Evolutionary conservation across 345 rosid species (phyloP).

Genomic region (Aquilaria malaccensis): DNA sequence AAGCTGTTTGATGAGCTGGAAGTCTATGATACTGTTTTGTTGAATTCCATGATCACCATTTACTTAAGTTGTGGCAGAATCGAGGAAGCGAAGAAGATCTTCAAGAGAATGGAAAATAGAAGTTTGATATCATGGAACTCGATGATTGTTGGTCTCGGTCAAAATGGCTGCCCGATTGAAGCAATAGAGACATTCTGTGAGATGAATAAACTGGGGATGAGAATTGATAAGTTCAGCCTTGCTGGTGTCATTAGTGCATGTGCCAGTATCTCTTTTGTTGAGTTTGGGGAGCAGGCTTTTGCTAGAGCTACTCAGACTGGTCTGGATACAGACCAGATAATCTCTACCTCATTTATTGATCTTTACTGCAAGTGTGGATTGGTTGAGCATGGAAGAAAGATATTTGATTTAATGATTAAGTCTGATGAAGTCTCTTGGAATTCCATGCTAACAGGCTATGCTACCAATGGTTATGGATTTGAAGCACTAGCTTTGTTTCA

Average conservation of each 20-base stretch:
- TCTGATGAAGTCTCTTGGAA: constrained; percentile 73
- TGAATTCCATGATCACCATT: constrained; percentile 71
- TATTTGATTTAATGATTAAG: constrained; percentile 49
- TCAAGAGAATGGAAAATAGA: constrained; percentile 41
- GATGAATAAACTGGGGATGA: constrained; percentile 54
- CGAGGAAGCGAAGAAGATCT: constrained; percentile 59
- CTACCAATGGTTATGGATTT: constrained; percentile 66
- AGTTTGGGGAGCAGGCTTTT: constrained; percentile 75
- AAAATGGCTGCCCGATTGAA: constrained; percentile 65
- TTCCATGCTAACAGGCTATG: constrained; percentile 83
- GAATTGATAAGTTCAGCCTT: constrained; percentile 60
- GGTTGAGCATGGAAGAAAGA: constrained; percentile 39
- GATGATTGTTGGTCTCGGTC: constrained; percentile 62
- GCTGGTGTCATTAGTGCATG: constrained; percentile 65
- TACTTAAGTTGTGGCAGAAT: constrained; percentile 67
- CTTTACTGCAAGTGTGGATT: constrained; percentile 69
- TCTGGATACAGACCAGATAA: constrained; percentile 52
- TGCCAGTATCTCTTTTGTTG: constrained; percentile 54
- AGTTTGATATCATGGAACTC: constrained; percentile 92
- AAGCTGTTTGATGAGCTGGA: constrained; percentile 52
- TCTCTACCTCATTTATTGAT: constrained; percentile 76
- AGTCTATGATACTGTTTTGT: constrained; percentile 57
- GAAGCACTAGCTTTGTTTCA: constrained; percentile 56
- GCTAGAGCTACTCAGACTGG: constrained; percentile 52
- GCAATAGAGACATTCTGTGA: constrained; percentile 51